Evolutionary conservation across 768 basidiomycete genomes (phyloP), one percentile per base, ranked within the genome.

Genomic region (Naematelia aurantialba): DNA sequence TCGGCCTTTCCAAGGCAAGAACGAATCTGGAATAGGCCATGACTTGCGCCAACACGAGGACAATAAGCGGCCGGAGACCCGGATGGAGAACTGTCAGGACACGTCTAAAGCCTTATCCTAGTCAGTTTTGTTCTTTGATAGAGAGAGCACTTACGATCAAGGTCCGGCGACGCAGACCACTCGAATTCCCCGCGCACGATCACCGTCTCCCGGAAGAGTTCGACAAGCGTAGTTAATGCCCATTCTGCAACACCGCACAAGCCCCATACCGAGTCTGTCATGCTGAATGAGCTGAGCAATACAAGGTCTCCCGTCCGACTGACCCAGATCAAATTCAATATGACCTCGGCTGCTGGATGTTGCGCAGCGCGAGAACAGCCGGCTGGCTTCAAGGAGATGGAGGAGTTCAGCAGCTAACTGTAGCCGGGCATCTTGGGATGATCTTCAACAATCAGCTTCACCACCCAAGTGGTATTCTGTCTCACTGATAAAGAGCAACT

Each of bases 241-340:
- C 68, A 70, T 54, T 70, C 68, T 13, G 62, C 31, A 10, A 65
- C 53, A 8, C 50, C 48, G 27, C 66, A 59, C 24, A 67, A 42
- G 25, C 58, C 55, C 68, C 68, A 70, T 13, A 70, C 60, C 17
- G 60, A 62, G 34, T 67, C 65, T 67, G 44, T 3, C 26, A 3
- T 3, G 19, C 27, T 22, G n/a, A n/a, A n/a, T n/a, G n/a, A n/a
- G n/a, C n/a, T n/a, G n/a, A n/a, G n/a, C n/a, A n/a, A n/a, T n/a
- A n/a, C n/a, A n/a, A n/a, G n/a, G n/a, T n/a, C n/a, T n/a, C n/a
- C n/a, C n/a, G n/a, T n/a, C n/a, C n/a, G 27, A 58, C 62, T 62
- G 12, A 68, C 67, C 70, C 17, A 68, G 52, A 31, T 68, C 60
- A 51, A 71, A 71, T 8, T 39, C 34, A 39, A 39, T 12, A 44